Base-by-base conservation (phyloP, 768 basidiomycete species). In the Auricularia sp. region DNA sequence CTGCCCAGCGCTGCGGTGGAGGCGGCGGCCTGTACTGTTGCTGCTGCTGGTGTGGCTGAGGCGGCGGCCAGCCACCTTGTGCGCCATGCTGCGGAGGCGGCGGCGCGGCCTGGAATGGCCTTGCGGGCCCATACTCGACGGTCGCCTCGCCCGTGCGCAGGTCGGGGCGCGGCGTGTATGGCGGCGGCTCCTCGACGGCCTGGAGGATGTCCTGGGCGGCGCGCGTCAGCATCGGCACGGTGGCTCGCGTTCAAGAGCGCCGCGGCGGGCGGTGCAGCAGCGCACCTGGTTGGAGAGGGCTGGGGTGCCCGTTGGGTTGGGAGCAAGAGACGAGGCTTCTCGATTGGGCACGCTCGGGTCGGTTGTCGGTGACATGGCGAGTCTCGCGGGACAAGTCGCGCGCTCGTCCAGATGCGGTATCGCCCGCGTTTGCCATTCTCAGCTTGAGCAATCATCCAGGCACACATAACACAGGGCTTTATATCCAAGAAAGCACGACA, bases 151-250 rank as follows among this genome's bases (percentile, higher is more conserved):
- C 90, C 2, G 80, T 75, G 56, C 72, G 67, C 18, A 77, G 59
- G 59, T 85, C 80, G 3, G 88, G 81, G 1, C 78, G 67, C 0
- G 83, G 75, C 0, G 88, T 88, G 69, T 91, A 91, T 0, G 88
- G 84, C 0, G 90, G 90, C 0, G 88, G 89, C 11, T 77, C 74
- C 21, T 86, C 84, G n/a, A 85, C 86, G 2, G 75, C 21, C 18
- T 18, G 21, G 47, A 51, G 47, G 18, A 21, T 21, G 47, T 51
- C 47, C 47, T 51, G 47, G 47, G 14, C 47, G 47, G 11, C 11
- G 43, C 43, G 43, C 11, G 43, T 18, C 43, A 10, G 39, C 39
- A 14, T 42, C 39, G 6, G 47, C 21, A 21, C 16, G 10, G 47
- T 51, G 7, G 47, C 18, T 18, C 6, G 47, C 14, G 47, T 51